Conservation (phyloP, 148 eudicot species). For the Amaranthus cruentus region DNA sequence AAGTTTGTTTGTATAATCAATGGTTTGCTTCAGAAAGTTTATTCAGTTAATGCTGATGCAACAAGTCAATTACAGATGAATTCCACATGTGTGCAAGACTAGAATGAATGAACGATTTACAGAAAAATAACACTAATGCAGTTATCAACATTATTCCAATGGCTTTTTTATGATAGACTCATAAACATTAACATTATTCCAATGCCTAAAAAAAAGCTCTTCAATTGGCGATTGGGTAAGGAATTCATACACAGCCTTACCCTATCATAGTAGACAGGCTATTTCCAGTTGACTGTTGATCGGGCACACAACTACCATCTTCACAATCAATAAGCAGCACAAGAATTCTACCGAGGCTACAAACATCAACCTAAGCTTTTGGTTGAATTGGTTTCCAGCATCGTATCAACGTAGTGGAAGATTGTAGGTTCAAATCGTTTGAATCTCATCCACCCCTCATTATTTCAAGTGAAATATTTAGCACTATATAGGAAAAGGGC, state of each 20-base stretch:
- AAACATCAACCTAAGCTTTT: too few species aligned
- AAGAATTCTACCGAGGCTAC: background rate
- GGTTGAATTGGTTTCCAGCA: too few species aligned
- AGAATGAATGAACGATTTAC: background rate
- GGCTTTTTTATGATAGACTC: background rate
- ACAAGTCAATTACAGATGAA: background rate
- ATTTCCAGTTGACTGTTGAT: background rate
- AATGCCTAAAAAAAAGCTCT: background rate
- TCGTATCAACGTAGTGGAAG: too few species aligned
- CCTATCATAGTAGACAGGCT: background rate
- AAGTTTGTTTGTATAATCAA: background rate
- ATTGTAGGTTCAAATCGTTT: too few species aligned
- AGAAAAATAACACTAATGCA: too few species aligned
- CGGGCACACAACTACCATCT: background rate
- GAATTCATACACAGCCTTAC: background rate
- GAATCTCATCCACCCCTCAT: too few species aligned
- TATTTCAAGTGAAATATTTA: too few species aligned
- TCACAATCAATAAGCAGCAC: background rate
- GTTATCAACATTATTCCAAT: too few species aligned
- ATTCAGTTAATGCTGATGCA: background rate
- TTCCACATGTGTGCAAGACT: background rate
- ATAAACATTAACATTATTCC: background rate
- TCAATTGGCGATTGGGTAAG: background rate
- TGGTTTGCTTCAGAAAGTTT: background rate
- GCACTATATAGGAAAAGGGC: too few species aligned